These are phyloP conservation scores for Trametes sp. DNA, from an alignment of 1,284 basidiomycete species.

Conservation along the genomic window DNA sequence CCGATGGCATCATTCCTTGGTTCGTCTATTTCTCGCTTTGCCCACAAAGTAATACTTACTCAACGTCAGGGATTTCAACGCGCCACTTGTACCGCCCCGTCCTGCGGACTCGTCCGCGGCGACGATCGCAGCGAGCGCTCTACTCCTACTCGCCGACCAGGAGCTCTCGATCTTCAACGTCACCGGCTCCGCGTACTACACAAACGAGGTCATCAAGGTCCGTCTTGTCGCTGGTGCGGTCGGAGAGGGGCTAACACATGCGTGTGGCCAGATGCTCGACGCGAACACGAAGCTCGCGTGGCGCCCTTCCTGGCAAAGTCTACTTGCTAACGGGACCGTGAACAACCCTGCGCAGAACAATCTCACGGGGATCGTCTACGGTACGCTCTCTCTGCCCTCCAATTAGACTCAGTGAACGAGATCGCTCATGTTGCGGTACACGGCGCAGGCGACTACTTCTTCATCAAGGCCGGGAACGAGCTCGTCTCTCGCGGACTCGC, in stretches of 20 bases:
- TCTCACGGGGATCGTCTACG: slow-evolving; percentile 71
- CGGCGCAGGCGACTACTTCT: slow-evolving; percentile 50
- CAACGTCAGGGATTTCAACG: slow-evolving; percentile 83
- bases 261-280: slow-evolving; percentile 52
- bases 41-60: no score
- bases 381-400: slow-evolving; percentile 41
- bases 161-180: slow-evolving; percentile 49
- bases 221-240: background rate
- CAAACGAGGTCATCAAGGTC: slow-evolving; percentile 57
- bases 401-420: background rate
- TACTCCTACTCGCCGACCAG: slow-evolving; percentile 63
- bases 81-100: slow-evolving; percentile 57
- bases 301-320: slow-evolving; percentile 64
- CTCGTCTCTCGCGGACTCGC: slow-evolving; percentile 41
- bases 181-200: slow-evolving; percentile 51
- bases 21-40: slow-evolving; percentile 41
- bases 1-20: slow-evolving; percentile 71
- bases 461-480: slow-evolving; percentile 46
- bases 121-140: slow-evolving; percentile 62
- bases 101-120: slow-evolving; percentile 75
- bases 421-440: background rate
- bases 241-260: background rate
- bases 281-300: slow-evolving; percentile 62
- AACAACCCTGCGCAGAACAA: slow-evolving; percentile 62
- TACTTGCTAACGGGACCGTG: slow-evolving; percentile 73